A percentile compares a stretch with the other conserved stretches of the same genome.
These are phyloP conservation scores for Pisolithus tinctorius DNA, from an alignment of 768 basidiomycete species.

Conservation along the genomic window DNA sequence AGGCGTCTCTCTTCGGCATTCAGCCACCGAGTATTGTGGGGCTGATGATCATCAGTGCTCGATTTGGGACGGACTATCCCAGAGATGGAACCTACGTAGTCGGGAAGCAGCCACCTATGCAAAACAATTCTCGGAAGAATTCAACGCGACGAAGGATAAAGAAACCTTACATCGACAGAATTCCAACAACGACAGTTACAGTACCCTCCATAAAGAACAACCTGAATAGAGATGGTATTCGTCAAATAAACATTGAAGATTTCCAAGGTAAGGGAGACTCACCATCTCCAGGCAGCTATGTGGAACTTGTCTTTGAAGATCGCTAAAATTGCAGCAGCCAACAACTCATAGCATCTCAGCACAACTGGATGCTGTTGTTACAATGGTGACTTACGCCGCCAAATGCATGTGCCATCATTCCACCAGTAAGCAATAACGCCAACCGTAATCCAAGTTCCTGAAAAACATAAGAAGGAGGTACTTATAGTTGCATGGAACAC, in stretches of 20 bases:
- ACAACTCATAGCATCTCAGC: conserved; percentile 34
- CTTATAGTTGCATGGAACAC: not conserved
- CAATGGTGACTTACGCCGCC: conserved; percentile 42
- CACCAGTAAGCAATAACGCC: conserved; percentile 56
- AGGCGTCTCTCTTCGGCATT: conserved; percentile 44
- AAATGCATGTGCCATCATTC: conserved; percentile 60
- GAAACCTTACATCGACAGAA: conserved; percentile 40
- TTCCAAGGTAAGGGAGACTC: conserved; percentile 22
- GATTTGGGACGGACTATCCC: not conserved
- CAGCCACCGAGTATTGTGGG: conserved; percentile 58
- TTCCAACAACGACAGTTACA: conserved; percentile 54
- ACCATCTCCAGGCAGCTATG: conserved; percentile 69
- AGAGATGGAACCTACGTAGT: conserved; percentile 39
- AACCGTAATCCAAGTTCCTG: conserved; percentile 63
- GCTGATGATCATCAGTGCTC: conserved; percentile 26
- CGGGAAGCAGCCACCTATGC: conserved; percentile 50
- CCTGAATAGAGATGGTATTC: conserved; percentile 33
- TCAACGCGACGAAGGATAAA: not conserved
- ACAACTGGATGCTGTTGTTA: not conserved
- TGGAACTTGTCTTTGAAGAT: conserved; percentile 63
- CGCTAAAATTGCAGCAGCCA: conserved; percentile 66
- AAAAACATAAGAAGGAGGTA: not conserved
- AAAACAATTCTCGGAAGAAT: not conserved
- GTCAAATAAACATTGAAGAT: not conserved
- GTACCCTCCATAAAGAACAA: conserved; percentile 68